Percentiles rank a stretch among this genome's conserved stretches.
phyloP scores from a whole-genome alignment of 768 basidiomycete genomes.

The Jaapia argillacea region DNA sequence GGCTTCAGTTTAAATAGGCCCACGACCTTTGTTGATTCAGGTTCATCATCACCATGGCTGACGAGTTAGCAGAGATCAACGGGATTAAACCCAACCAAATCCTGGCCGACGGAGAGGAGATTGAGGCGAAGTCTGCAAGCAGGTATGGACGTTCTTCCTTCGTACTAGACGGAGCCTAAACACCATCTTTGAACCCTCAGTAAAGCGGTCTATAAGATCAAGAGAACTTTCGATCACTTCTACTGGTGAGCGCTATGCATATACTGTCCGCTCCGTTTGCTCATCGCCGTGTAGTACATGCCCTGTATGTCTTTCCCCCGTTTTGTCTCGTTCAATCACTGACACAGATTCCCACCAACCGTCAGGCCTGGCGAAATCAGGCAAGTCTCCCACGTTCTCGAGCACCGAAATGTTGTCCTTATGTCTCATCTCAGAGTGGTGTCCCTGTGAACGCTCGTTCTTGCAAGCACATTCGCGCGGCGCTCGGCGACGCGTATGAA shows the following conservation, averaged over 20 bases:
- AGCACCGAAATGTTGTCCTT: not conserved
- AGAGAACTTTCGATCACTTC: conserved; percentile 35
- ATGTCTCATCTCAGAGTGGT: conserved; percentile 12
- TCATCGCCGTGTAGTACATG: conserved; percentile 26
- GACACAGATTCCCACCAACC: not conserved
- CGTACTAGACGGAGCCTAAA: not conserved
- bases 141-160: conserved; percentile 6
- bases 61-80: conserved; percentile 11
- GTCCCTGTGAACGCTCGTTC: conserved; percentile 35
- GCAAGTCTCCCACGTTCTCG: too few relatives aligned
- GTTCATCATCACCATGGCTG: too few relatives aligned
- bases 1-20: too few relatives aligned
- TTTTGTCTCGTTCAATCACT: not conserved
- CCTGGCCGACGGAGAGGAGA: conserved; percentile 11
- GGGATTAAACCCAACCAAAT: conserved; percentile 11
- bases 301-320: conserved; percentile 18
- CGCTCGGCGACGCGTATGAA: conserved; percentile 39
- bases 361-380: conserved; percentile 25
- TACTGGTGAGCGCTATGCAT: conserved; percentile 24
- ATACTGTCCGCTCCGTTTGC: too few relatives aligned
- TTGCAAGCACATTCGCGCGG: conserved; percentile 35
- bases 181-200: not conserved
- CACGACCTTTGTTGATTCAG: too few relatives aligned
- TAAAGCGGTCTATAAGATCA: not conserved
- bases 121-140: conserved; percentile 8